Evolutionary conservation across 2,329 filamentous ascomycete species (phyloP), one percentile per base, ranked within the genome.

Genomic region (Talaromyces sp.): DNA sequence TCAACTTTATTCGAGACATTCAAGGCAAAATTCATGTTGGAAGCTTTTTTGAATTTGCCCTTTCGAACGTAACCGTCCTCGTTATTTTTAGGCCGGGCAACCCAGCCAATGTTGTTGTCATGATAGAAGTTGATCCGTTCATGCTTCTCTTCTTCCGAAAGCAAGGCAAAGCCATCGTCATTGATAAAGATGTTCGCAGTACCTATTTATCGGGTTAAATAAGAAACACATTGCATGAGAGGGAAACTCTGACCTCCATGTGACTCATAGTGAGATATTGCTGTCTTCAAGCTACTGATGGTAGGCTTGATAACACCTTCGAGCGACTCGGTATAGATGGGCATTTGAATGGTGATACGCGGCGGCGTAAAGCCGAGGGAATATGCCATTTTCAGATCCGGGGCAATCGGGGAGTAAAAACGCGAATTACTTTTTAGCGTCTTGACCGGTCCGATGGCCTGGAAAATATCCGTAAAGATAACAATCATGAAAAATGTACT

Each of bases 301-400:
- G 85, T 87, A 0, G 85, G 85, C 54, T 80, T 78, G 68, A 87
- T 86, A 71, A 96, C 92, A 67, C 83, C 86, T 41, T 80, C 80
- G 2, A 96, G 83, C 69, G 91, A 91, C 75, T 96, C 92, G 76
- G 94, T 95, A 81, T 95, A 96, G 0, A 96, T 90, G 4, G 92
- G 92, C 75, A 91, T 93, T 73, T 96, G 92, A 49, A 96, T 90
- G 3, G 91, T 94, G 66, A 85, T 68, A 16, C 79, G 69, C 82
- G 83, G 39, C 31, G 64, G 64, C 8, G 33, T 35, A 58, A 70
- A 70, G 39, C 69, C 69, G 2, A 68, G 27, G 41, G 69, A 62
- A 52, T 69, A 69, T 3, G 68, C 68, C 13, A 24, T 61, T 58
- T 65, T 52, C 56, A 68, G 60, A 63, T 71, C 67, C 3, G 70